A percentile compares a stretch with the other conserved stretches of the same genome.
Evolutionary conservation across 495 filamentous ascomycete species (phyloP).

Genomic region (Neurospora sp.): DNA sequence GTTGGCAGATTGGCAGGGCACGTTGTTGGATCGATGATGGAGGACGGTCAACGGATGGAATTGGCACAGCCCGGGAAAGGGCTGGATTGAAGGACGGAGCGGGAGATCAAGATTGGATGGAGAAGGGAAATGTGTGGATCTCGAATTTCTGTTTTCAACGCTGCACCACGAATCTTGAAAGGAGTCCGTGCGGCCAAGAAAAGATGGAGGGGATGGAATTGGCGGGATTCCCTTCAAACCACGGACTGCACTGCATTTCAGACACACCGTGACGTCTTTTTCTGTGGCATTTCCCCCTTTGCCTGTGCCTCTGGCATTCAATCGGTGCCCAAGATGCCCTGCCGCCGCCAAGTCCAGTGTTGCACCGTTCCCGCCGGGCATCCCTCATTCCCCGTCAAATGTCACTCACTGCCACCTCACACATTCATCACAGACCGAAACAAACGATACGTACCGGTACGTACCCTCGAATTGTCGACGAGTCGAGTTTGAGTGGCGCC

Average conservation of each 20-base stretch:
- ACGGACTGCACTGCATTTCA: neutral
- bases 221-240: neutral
- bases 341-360: neutral
- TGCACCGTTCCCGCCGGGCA: neutral
- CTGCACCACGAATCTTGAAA: neutral
- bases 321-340: neutral
- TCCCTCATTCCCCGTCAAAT: neutral
- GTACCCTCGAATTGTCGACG: neutral
- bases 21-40: neutral
- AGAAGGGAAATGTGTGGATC: constrained; percentile 13
- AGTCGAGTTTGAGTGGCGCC: neutral
- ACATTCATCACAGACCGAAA: neutral
- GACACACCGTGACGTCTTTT: too few species aligned
- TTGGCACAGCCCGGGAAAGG: constrained; percentile 1
- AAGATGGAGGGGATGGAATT: neutral
- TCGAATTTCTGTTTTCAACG: constrained; percentile 13
- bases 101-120: constrained; percentile 22
- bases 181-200: neutral
- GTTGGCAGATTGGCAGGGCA: neutral
- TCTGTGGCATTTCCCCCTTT: neutral
- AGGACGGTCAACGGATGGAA: neutral
- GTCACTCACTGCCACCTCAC: neutral
- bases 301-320: neutral
- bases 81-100: constrained; percentile 16
- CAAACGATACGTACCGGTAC: neutral